Conservation (phyloP, 345 rosid species). For the Brassica cretica region DNA sequence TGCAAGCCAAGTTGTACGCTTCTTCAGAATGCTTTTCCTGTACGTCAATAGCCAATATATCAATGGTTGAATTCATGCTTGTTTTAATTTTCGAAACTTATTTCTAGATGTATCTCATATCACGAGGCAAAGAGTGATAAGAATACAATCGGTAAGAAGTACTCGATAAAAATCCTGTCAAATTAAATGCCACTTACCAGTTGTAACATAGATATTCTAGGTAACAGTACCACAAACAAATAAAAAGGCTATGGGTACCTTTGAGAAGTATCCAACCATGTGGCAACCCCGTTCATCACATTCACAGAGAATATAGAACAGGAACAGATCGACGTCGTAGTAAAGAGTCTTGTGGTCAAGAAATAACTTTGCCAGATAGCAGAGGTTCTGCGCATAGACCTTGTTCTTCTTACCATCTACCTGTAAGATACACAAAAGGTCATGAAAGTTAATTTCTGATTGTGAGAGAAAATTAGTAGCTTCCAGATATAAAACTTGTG, state of each 20-base stretch:
- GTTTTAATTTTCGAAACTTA: neutral
- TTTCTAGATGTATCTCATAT: neutral
- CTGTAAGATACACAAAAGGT: slow-evolving; percentile 11
- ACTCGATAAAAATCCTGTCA: neutral
- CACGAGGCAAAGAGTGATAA: neutral
- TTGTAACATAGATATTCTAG: neutral
- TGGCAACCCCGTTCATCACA: slow-evolving; percentile 99
- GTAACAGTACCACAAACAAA: slow-evolving; percentile 16
- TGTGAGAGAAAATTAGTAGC: neutral
- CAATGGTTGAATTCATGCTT: neutral
- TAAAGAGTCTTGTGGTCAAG: slow-evolving; percentile 99
- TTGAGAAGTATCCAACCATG: slow-evolving; percentile 99
- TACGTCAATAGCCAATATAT: slow-evolving; percentile 17
- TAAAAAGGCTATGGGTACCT: slow-evolving; percentile 49
- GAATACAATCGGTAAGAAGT: neutral
- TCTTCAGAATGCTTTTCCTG: slow-evolving; percentile 99
- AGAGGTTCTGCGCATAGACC: slow-evolving; percentile 98
- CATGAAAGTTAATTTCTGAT: neutral
- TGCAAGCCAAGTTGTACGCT: slow-evolving; percentile 95
- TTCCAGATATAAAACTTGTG: neutral
- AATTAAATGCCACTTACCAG: neutral
- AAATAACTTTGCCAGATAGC: slow-evolving; percentile 93
- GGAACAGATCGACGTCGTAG: slow-evolving; percentile 94
- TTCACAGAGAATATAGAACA: slow-evolving; percentile 90
- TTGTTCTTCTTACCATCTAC: slow-evolving; percentile 96